A percentile compares a stretch with the other conserved stretches of the same genome.
phyloP scores from a whole-genome alignment of 2,329 filamentous ascomycete species.

The Fusarium oxysporum region DNA sequence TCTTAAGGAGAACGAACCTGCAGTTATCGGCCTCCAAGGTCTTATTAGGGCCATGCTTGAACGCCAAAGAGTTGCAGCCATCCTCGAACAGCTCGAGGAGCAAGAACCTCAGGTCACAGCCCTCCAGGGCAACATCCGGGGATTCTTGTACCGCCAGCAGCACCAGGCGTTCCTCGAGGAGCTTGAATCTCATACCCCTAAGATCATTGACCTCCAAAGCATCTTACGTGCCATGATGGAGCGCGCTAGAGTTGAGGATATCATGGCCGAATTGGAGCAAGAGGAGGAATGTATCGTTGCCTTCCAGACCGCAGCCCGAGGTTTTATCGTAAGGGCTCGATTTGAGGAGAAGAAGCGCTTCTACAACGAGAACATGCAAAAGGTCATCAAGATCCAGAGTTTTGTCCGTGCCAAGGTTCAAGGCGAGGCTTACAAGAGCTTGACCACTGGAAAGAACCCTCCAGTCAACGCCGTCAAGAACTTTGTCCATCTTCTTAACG shows the following conservation, averaged over 20 bases:
- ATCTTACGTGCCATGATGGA: conserved; percentile 82
- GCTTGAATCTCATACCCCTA: conserved; percentile 74
- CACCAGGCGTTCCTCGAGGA: conserved; percentile 74
- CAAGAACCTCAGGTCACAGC: conserved; percentile 67
- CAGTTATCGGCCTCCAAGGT: conserved; percentile 67
- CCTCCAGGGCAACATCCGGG: conserved; percentile 76
- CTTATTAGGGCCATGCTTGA: conserved; percentile 71
- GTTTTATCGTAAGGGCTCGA: conserved; percentile 75
- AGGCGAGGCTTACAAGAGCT: conserved; percentile 96
- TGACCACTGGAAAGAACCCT: conserved; percentile 95
- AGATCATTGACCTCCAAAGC: conserved; percentile 78
- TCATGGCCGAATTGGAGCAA: conserved; percentile 82
- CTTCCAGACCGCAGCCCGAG: conserved; percentile 80
- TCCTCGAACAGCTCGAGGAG: conserved; percentile 66
- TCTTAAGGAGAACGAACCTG: conserved; percentile 59
- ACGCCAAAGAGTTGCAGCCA: conserved; percentile 61
- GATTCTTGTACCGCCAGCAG: conserved; percentile 71
- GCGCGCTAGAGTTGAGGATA: conserved; percentile 77
- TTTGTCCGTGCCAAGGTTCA: conserved; percentile 95
- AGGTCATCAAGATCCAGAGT: conserved; percentile 98
- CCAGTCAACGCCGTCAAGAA: conserved; percentile 97
- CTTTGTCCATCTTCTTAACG: conserved; percentile 96
- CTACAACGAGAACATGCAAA: conserved; percentile 98
- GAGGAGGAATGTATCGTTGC: conserved; percentile 82
- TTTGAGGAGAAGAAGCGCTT: conserved; percentile 89